Percentiles rank a stretch among this genome's conserved stretches.
Evolutionary conservation across 805 yeast species (phyloP).

Genomic region (Huiozyma naganishii): DNA sequence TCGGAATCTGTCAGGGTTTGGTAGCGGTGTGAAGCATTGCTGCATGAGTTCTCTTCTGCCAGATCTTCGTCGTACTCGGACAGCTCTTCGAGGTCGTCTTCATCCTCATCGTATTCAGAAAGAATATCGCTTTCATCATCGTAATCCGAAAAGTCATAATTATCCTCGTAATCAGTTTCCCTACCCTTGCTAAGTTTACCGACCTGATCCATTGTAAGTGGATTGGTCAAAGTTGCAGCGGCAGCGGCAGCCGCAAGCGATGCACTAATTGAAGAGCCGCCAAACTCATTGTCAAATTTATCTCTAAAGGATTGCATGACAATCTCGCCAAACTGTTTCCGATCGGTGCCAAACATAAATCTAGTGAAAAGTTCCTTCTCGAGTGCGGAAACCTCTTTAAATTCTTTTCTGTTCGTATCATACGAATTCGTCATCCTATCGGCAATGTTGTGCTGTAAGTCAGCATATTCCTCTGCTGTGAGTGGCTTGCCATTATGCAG

Average conservation of each 20-base stretch:
- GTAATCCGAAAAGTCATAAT: slow-evolving; percentile 21
- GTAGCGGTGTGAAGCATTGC: slow-evolving; percentile 8
- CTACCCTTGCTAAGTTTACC: slow-evolving; percentile 9
- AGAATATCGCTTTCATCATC: slow-evolving; percentile 17
- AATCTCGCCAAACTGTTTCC: slow-evolving; percentile 19
- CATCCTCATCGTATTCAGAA: slow-evolving; percentile 22
- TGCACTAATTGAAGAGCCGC: slow-evolving; percentile 15
- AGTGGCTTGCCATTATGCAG: slow-evolving; percentile 23
- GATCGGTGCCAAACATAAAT: slow-evolving; percentile 24
- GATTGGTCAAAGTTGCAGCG: slow-evolving; percentile 12
- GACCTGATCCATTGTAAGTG: slow-evolving; percentile 9
- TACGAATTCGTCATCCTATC: slow-evolving; percentile 24
- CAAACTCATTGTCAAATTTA: slow-evolving; percentile 16
- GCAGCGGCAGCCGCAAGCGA: slow-evolving; percentile 23
- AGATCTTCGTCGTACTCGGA: slow-evolving; percentile 8
- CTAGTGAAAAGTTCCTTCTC: slow-evolving; percentile 24
- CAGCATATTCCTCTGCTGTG: slow-evolving; percentile 22
- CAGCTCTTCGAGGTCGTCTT: slow-evolving; percentile 9
- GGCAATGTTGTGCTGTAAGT: slow-evolving; percentile 24
- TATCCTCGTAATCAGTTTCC: slow-evolving; percentile 15
- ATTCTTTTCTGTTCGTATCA: slow-evolving; percentile 19
- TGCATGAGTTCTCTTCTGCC: slow-evolving; percentile 6
- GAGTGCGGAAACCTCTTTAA: slow-evolving; percentile 19
- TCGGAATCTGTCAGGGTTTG: slow-evolving; percentile 9
- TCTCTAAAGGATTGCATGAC: slow-evolving; percentile 22